A percentile compares a stretch with the other conserved stretches of the same genome.
phyloP scores from a whole-genome alignment of 176 grass and related monocot species.

The Oryza coarctata region DNA sequence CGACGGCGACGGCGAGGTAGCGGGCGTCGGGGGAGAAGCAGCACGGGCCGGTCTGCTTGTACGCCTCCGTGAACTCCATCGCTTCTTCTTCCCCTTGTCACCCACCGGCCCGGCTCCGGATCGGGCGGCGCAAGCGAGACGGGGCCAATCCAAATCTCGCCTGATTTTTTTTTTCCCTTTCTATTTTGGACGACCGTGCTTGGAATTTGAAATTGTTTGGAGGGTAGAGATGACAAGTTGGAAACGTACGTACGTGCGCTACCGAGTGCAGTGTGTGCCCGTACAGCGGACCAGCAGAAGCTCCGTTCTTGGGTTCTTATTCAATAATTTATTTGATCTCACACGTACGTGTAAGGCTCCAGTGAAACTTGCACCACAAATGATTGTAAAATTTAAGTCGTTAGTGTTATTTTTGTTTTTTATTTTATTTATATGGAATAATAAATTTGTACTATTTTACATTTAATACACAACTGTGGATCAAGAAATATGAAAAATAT shows the following conservation, averaged over 20 bases:
- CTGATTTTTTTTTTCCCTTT: not conserved
- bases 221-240: slow-evolving; percentile 3
- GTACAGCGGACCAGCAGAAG: too few species aligned
- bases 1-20: slow-evolving; percentile 73
- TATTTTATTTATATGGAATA: too few species aligned
- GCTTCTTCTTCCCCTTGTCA: not conserved
- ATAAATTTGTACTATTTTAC: too few species aligned
- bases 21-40: slow-evolving; percentile 87
- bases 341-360: too few species aligned
- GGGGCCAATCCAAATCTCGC: not conserved
- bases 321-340: too few species aligned
- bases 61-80: slow-evolving; percentile 92
- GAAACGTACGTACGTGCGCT: not conserved
- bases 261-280: too few species aligned
- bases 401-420: too few species aligned
- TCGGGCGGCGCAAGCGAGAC: not conserved
- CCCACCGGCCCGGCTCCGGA: not conserved
- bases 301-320: too few species aligned
- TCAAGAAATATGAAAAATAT: too few species aligned
- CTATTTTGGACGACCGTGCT: not conserved
- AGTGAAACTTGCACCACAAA: too few species aligned
- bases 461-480: too few species aligned
- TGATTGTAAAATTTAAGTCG: too few species aligned
- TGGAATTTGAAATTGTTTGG: slow-evolving; percentile 42
- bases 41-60: slow-evolving; percentile 83